Evolutionary conservation across 106 monocot genomes (phyloP).

Genomic region (Posidonia australis): DNA sequence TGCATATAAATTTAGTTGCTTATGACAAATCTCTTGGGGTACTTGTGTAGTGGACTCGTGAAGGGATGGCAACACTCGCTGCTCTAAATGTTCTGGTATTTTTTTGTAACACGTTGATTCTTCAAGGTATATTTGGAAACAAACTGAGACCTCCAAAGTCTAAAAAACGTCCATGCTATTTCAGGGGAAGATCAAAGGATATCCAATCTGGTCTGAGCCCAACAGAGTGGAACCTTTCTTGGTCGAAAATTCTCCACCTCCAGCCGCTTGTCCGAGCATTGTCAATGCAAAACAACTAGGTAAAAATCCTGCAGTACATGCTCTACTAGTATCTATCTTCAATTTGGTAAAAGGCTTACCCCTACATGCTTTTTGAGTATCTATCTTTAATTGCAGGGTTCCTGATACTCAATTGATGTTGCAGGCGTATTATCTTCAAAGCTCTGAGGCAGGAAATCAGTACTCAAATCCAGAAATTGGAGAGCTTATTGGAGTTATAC

Average conservation of each 20-base stretch:
- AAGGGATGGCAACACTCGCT: constrained; percentile 98
- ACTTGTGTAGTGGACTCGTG: constrained; percentile 81
- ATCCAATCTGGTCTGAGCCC: constrained; percentile 73
- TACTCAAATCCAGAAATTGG: neutral
- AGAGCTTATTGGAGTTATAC: neutral
- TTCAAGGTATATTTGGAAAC: neutral
- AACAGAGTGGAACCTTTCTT: constrained; percentile 73
- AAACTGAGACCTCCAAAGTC: neutral
- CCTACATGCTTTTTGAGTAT: no score
- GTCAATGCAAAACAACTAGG: constrained; percentile 92
- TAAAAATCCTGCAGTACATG: constrained; percentile 7
- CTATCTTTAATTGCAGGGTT: neutral
- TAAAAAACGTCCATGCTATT: neutral
- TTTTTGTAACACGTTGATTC: neutral
- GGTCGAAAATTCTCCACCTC: constrained; percentile 57
- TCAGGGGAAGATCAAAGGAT: constrained; percentile 95
- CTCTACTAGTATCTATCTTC: no score
- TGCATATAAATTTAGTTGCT: neutral
- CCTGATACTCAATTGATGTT: neutral
- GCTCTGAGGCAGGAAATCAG: constrained; percentile 1
- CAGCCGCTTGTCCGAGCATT: constrained; percentile 83
- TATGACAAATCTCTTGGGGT: neutral
- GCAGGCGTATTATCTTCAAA: constrained; percentile 15
- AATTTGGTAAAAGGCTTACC: no score
- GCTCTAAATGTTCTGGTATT: constrained; percentile 93